A percentile compares a stretch with the other conserved stretches of the same genome.
These are phyloP conservation scores for Zizania latifolia DNA, from an alignment of 176 grass and related monocot genomes.

Conservation along the genomic window DNA sequence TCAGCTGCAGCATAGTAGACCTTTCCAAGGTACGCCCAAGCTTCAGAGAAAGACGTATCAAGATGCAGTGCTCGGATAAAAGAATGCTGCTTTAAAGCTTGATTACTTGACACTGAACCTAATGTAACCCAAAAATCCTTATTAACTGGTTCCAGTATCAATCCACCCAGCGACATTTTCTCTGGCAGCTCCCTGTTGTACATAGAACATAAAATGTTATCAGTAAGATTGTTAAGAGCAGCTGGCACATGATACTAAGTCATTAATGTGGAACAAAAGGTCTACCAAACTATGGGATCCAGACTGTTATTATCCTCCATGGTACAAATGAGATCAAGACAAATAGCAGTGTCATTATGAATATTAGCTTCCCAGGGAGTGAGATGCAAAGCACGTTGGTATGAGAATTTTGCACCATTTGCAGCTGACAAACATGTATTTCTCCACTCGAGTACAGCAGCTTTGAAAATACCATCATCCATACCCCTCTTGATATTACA, in stretches of 20 bases:
- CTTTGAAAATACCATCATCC: constrained; percentile 49
- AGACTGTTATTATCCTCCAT: constrained; percentile 33
- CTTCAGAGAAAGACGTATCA: constrained; percentile 68
- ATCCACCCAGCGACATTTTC: constrained; percentile 79
- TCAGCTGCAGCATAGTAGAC: constrained; percentile 26
- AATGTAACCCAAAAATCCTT: constrained; percentile 92
- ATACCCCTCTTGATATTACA: constrained; percentile 24
- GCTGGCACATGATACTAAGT: neutral
- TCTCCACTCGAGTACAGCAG: constrained; percentile 65
- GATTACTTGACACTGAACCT: constrained; percentile 59
- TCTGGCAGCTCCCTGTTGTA: constrained; percentile 70
- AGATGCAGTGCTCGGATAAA: constrained; percentile 77
- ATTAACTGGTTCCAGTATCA: constrained; percentile 70
- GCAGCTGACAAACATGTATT: constrained; percentile 53
- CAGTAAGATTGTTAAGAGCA: constrained; percentile 12
- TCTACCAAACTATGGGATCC: constrained; percentile 58
- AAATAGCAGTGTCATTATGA: constrained; percentile 75
- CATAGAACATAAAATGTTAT: constrained; percentile 38
- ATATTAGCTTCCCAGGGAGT: constrained; percentile 93
- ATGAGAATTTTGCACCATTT: constrained; percentile 66
- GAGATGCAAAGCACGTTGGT: constrained; percentile 64
- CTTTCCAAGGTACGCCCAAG: constrained; percentile 94
- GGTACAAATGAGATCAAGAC: constrained; percentile 61
- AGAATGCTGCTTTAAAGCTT: constrained; percentile 89
- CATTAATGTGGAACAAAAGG: neutral